Evolutionary conservation across 148 eudicot species (phyloP), one percentile per base, ranked within the genome.

Genomic region (Silene uniflora): DNA sequence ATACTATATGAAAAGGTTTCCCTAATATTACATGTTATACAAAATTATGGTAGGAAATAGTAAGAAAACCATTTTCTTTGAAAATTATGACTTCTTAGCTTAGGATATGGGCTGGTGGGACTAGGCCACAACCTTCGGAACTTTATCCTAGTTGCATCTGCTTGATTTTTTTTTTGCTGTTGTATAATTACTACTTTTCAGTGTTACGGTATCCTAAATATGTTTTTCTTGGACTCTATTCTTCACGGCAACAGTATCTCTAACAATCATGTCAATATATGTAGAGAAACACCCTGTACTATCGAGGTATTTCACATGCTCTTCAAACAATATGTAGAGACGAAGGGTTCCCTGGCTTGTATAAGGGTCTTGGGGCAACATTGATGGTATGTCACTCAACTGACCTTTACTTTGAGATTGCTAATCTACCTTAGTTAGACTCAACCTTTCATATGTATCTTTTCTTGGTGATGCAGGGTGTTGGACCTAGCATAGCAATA

Each of bases 401-500:
- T 72, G 10, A 44, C 65, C 42, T 19, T 68, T 47, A 27, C 42
- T 5, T 69, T 68, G 68, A 47, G 49, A n/a, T 19, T 56, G 7
- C 21, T 5, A 17, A 1, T 17, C 52, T 47, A 27, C 24, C 2
- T 3, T 17, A 27, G 29, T 29, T 17, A 9, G 22, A n/a, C 17
- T 69, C 58, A 22, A 12, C 18, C 69, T 3, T 55, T 29, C 29
- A 12, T 21, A 61, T 25, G 9, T 19, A 10, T 62, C n/a, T n/a
- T n/a, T 22, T 52, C 67, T 62, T 39, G 62, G 60, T 81, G 69
- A 61, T 82, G 77, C 87, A 93, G 98, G 96, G 96, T 23, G 98
- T 93, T 80, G 98, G 96, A 47, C 98, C 98, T 59, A 89, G 91
- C 82, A 80, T 93, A 60, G 96, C 98, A 46, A 93, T 93, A 80